phyloP scores from a whole-genome alignment of 495 filamentous ascomycete genomes.

The Echria macrotheca region DNA sequence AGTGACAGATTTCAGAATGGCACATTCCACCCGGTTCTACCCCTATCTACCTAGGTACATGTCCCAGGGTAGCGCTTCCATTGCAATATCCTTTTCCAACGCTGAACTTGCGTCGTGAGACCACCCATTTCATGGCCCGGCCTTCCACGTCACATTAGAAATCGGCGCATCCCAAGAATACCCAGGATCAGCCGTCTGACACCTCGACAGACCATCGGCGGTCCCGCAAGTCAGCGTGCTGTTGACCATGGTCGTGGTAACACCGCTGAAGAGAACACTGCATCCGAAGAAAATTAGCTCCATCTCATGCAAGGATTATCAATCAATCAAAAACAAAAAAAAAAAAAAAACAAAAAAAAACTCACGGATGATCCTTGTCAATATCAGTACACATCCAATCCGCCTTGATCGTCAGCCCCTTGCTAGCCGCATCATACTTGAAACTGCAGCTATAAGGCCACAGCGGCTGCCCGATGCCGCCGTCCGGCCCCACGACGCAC shows the following conservation, averaged over 20 bases:
- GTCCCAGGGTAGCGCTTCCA: no score
- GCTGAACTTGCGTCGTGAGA: no score
- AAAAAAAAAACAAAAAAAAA: slow-evolving; percentile 2
- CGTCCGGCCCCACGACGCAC: slow-evolving; percentile 18
- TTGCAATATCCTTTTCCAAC: no score
- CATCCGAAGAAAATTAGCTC: background rate
- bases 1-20: no score
- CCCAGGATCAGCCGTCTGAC: slow-evolving; percentile 7
- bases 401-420: slow-evolving; percentile 18
- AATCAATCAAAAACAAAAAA: background rate
- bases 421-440: slow-evolving; percentile 11
- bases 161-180: slow-evolving; percentile 11
- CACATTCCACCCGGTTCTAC: no score
- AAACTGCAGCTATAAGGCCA: slow-evolving; percentile 21
- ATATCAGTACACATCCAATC: slow-evolving; percentile 28
- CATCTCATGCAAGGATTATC: background rate
- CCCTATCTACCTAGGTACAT: no score
- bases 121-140: background rate
- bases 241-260: slow-evolving; percentile 18
- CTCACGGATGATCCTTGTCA: slow-evolving; percentile 23
- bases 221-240: slow-evolving; percentile 8
- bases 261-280: slow-evolving; percentile 22
- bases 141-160: slow-evolving; percentile 9
- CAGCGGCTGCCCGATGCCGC: slow-evolving; percentile 14
- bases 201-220: background rate